Percentiles rank a stretch among this genome's conserved stretches.
Evolutionary conservation across 192 early-diverging fungal genomes (phyloP).

Genomic region (Coemansia sp.): DNA sequence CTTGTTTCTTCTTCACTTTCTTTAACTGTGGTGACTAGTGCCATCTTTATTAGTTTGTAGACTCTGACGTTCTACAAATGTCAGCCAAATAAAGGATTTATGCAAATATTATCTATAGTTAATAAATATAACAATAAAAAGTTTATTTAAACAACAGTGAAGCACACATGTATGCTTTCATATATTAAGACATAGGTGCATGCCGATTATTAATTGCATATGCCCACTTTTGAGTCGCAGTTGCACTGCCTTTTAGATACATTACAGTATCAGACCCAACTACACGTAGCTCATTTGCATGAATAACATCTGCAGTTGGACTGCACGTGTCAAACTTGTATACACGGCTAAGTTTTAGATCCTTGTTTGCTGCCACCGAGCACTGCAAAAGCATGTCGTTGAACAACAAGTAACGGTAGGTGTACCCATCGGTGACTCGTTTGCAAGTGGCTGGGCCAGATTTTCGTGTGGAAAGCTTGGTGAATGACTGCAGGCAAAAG

Average conservation of each 20-base stretch:
- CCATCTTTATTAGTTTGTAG: no score
- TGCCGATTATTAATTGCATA: conserved; percentile 51
- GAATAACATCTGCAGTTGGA: conserved; percentile 34
- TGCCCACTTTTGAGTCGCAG: conserved; percentile 40
- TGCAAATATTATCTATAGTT: no score
- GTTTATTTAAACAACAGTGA: no score
- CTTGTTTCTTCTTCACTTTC: no score
- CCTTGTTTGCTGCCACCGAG: conserved; percentile 41
- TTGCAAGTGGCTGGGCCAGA: not conserved
- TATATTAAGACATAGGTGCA: not conserved
- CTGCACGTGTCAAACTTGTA: conserved; percentile 38
- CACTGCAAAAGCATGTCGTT: conserved; percentile 71
- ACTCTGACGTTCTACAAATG: no score
- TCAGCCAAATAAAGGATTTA: no score
- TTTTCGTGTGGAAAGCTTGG: conserved; percentile 6
- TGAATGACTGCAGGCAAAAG: conserved; percentile 40
- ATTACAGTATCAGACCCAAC: conserved; percentile 38
- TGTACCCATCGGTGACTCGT: conserved; percentile 34
- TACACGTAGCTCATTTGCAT: conserved; percentile 43
- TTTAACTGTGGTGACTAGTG: no score
- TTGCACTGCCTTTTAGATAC: conserved; percentile 39
- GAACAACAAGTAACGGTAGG: conserved; percentile 64
- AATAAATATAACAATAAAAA: no score
- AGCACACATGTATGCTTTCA: not conserved
- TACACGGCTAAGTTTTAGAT: conserved; percentile 30